Evolutionary conservation across 192 early-diverging fungal species (phyloP), one percentile per base, ranked within the genome.

Genomic region (Podila epigama): DNA sequence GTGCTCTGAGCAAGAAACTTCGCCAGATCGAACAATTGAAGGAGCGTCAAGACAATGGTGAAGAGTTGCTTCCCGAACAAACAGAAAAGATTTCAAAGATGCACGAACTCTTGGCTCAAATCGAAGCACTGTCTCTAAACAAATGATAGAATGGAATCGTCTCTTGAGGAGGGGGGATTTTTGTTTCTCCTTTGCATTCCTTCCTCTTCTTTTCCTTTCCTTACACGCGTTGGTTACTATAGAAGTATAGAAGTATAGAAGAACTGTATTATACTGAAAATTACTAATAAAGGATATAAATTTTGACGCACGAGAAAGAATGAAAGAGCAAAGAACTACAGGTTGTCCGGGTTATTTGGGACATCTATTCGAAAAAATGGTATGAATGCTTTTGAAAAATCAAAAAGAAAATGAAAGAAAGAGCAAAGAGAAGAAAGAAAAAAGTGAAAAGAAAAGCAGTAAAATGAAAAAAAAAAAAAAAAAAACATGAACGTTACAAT

Each of bases 1-100:
- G 88, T 51, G 84, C 81, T 11, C 60, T 93, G 33, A 81, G 88
- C 54, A 93, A 93, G 69, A 93, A 93, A 70, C 59, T 92, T 36
- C 65, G 86, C 44, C 91, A 93, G 71, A 84, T 87, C 40, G 79
- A 86, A 25, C 83, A 92, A 51, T 44, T 93, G 25, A 82, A 88
- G 69, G 80, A 83, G 41, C 87, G 87, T 37, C 52, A 72, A 35
- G 59, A 65, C 16, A 77, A 72, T 22, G 89, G 88, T 2, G 82
- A 81, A 42, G 37, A 41, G 31, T 60, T 93, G 57, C 41, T 80
- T 11, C 50, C 71, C 10, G 92, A 92, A 18, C 91, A 93, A 63
- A 12, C 68, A 61, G 87, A 88, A 53, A 93, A 93, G 81, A 56
- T 92, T 31, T 63, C 79, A 11, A 85, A 82, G 56, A 79, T 84